These are phyloP conservation scores for barrel medic (Medicago truncatula) DNA, from an alignment of 306 rosid genomes.

Conservation along the genomic window MtrunA17r5.0-ANR NC_053047.1:38263501-38264000, in stretches of 20 bases:
- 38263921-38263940: slow-evolving; percentile 39
- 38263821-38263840: slow-evolving; percentile 3
- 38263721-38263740: slow-evolving; percentile 7
- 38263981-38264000: slow-evolving; percentile 43
- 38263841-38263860: not conserved
- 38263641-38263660: slow-evolving; percentile 12
- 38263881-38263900: slow-evolving; percentile 37
- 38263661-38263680: slow-evolving; percentile 20
- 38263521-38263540: not conserved
- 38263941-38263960: slow-evolving; percentile 31
- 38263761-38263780: slow-evolving; percentile 31
- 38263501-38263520: no score
- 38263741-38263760: slow-evolving; percentile 4
- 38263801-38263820: slow-evolving; percentile 30
- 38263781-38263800: slow-evolving; percentile 7
- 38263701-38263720: slow-evolving; percentile 29
- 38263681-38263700: slow-evolving; percentile 31
- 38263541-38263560: slow-evolving; percentile 10
- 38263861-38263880: slow-evolving; percentile 3
- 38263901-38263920: slow-evolving; percentile 32
- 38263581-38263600: no score
- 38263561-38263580: no score
- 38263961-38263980: slow-evolving; percentile 37
- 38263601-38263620: slow-evolving; percentile 10
- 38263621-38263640: slow-evolving; percentile 33